These are phyloP conservation scores for Leccinum subtestaceum DNA, from an alignment of 768 basidiomycete species.

Conservation along the genomic window DNA sequence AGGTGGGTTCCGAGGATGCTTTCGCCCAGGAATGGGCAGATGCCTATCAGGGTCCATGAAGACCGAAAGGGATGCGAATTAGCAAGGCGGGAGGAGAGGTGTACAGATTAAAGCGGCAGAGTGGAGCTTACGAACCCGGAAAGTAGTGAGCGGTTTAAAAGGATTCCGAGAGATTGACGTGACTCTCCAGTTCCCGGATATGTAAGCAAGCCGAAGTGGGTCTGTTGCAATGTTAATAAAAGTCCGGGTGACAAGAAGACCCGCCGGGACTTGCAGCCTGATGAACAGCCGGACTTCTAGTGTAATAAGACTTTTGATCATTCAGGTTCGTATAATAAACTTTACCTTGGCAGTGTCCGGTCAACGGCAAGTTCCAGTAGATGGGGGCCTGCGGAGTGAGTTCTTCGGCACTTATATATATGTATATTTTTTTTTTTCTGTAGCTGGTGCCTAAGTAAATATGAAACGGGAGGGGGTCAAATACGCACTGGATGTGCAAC, in stretches of 20 bases:
- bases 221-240: slow-evolving; percentile 28
- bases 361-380: slow-evolving; percentile 27
- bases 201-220: slow-evolving; percentile 30
- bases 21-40: slow-evolving; percentile 33
- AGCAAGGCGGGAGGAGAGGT: slow-evolving; percentile 17
- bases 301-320: slow-evolving; percentile 27
- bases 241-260: slow-evolving; percentile 26
- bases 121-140: slow-evolving; percentile 24
- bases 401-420: slow-evolving; percentile 14
- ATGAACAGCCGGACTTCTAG: slow-evolving; percentile 20
- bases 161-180: slow-evolving; percentile 23
- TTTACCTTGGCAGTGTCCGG: slow-evolving; percentile 29
- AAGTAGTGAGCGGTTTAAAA: slow-evolving; percentile 24
- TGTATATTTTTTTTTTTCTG: slow-evolving; percentile 6
- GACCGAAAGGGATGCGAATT: slow-evolving; percentile 4
- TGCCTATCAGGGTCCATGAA: slow-evolving; percentile 40
- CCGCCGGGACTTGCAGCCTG: slow-evolving; percentile 26
- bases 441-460: background rate
- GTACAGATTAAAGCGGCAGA: slow-evolving; percentile 19
- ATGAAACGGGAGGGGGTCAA: slow-evolving; percentile 5
- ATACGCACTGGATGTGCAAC: slow-evolving; percentile 10
- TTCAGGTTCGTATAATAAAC: slow-evolving; percentile 29
- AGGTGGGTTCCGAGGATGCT: slow-evolving; percentile 26
- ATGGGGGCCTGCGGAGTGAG: slow-evolving; percentile 24
- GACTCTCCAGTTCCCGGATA: slow-evolving; percentile 25